Conservation (phyloP, 306 rosid species). For the Acacia melanoxylon region DNA sequence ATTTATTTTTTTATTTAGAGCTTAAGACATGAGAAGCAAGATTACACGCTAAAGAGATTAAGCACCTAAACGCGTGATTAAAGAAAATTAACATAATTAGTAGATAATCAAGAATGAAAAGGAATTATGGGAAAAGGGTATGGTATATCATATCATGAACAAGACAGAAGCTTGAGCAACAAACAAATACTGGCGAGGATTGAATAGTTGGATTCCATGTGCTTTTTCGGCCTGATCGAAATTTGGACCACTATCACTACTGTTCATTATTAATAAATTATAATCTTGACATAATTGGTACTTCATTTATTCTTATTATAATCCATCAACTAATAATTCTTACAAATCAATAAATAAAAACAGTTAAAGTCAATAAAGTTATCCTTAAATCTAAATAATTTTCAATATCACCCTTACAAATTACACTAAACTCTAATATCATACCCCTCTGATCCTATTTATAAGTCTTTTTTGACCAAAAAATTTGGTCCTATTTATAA, state of each 20-base stretch:
- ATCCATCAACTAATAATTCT: too few species aligned
- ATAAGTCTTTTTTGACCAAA: too few species aligned
- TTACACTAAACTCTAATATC: too few species aligned
- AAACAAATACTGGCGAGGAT: background rate
- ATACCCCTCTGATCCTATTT: too few species aligned
- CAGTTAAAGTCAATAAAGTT: too few species aligned
- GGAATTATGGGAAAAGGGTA: background rate
- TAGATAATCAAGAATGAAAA: background rate
- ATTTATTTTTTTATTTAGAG: background rate
- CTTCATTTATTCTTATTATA: too few species aligned
- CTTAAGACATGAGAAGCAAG: slow-evolving; percentile 12
- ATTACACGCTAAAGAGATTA: background rate
- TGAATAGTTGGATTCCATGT: background rate
- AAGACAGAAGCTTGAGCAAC: background rate
- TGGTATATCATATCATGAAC: background rate
- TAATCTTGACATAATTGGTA: background rate
- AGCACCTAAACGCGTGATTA: background rate
- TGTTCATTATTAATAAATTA: background rate
- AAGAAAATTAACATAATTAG: background rate
- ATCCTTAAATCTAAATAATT: too few species aligned
- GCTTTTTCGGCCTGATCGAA: background rate
- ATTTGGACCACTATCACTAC: background rate
- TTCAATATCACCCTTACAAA: too few species aligned
- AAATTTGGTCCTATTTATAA: too few species aligned
- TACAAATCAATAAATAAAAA: too few species aligned